Evolutionary conservation across 2,329 filamentous ascomycete genomes (phyloP).

Genomic region (Monosporascus sp.): DNA sequence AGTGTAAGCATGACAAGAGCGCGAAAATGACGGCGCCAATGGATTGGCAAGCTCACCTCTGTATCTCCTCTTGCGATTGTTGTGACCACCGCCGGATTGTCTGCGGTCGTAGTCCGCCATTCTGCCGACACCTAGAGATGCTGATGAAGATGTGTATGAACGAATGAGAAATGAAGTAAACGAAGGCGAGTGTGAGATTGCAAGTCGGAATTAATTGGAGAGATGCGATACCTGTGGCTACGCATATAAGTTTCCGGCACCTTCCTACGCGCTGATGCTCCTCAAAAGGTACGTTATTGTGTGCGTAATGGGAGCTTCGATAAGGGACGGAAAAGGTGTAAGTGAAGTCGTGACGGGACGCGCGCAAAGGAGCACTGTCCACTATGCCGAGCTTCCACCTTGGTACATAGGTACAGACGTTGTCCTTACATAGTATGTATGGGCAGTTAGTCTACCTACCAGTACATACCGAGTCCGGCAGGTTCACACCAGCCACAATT

Average conservation of each 20-base stretch:
- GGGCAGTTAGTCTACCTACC: not conserved
- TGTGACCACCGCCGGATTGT: constrained; percentile 42
- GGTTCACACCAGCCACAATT: no score
- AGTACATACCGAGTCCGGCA: not conserved
- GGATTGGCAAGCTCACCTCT: constrained; percentile 55
- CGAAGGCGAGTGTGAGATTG: not conserved
- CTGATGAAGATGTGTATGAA: constrained; percentile 3
- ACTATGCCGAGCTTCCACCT: not conserved
- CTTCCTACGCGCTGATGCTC: not conserved
- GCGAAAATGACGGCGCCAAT: not conserved
- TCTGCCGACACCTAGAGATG: constrained; percentile 6
- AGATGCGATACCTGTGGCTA: no score
- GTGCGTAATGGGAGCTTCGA: not conserved
- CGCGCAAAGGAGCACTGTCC: not conserved
- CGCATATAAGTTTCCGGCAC: no score
- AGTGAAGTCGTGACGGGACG: not conserved
- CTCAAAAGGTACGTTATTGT: not conserved
- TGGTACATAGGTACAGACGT: not conserved
- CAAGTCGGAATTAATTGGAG: no score
- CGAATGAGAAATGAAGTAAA: constrained; percentile 1
- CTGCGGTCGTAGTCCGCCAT: constrained; percentile 57
- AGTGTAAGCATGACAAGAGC: constrained; percentile 23
- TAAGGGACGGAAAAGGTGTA: no score
- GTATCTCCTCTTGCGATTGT: constrained; percentile 71
- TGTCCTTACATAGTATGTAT: not conserved